Evolutionary conservation across 2,329 filamentous ascomycete genomes (phyloP).

Genomic region (Cryphonectria carpinicola): DNA sequence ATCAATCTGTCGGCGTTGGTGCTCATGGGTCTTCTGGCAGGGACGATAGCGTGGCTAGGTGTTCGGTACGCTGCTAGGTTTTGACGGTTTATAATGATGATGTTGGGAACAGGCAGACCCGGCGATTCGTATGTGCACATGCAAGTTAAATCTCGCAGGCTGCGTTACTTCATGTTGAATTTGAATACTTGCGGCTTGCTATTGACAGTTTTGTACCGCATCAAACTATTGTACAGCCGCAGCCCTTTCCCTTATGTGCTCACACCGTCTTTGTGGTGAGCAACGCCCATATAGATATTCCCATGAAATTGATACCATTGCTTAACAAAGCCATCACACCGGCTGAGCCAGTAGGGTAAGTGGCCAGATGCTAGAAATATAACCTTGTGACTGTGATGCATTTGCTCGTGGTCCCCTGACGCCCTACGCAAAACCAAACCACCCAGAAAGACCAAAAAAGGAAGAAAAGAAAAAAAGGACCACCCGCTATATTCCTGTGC

Average conservation of each 20-base stretch:
- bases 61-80: slow-evolving; percentile 24
- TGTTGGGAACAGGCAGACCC: neutral
- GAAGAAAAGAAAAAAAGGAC: neutral
- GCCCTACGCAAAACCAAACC: slow-evolving; percentile 14
- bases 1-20: slow-evolving; percentile 51
- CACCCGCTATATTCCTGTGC: neutral
- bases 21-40: slow-evolving; percentile 40
- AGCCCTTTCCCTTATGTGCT: neutral
- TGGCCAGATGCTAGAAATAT: slow-evolving; percentile 15
- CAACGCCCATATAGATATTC: slow-evolving; percentile 1
- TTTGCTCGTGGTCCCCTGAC: slow-evolving; percentile 10
- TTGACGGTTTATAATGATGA: neutral
- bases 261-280: neutral
- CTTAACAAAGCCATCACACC: neutral
- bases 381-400: slow-evolving; percentile 29
- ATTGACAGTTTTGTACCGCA: slow-evolving; percentile 12
- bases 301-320: neutral
- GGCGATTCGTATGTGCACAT: neutral
- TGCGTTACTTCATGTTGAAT: neutral
- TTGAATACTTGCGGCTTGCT: neutral
- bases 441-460: neutral
- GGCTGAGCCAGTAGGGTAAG: slow-evolving; percentile 7
- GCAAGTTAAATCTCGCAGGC: neutral
- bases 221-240: slow-evolving; percentile 7
- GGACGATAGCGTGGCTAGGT: slow-evolving; percentile 35